Evolutionary conservation across 768 basidiomycete species (phyloP), one percentile per base, ranked within the genome.

Genomic region (Neoboletus magnificus): DNA sequence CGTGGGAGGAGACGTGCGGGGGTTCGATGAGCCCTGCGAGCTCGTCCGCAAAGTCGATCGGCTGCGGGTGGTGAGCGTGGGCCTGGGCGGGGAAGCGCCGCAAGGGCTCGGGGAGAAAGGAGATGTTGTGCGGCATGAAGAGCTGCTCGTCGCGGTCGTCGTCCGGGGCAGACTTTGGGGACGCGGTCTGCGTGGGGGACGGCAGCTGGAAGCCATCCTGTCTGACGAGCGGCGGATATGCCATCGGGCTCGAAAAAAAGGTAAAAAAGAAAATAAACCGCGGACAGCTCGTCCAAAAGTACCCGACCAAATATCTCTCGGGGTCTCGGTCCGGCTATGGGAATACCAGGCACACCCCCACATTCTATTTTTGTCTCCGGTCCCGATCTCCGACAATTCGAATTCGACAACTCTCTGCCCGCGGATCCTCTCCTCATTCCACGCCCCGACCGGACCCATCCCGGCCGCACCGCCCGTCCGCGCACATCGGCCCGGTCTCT

Each of bases 191-290:
- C 6, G 76, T 67, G 23, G 82, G 77, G 45, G 76, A 76, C 22
- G 82, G 80, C 35, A 85, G 63, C 58, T 87, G 84, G 69, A 91
- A 91, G 62, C 89, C 89, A 73, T 89, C 85, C 66, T 87, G 84
- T 56, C 87, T 76, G 60, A 89, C 67, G 55, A 70, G 61, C 42
- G 66, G 52, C 3, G 67, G 54, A 67, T 71, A 69, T 50, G 70
- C 61, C 67, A 71, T 70, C 41, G 47, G 12, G 30, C 25, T 22
- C 9, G 22, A 30, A 35, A n/a, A 20, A 37, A 16, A 23, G 13
- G n/a, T n/a, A n/a, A 29, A 39, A 20, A 22, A 7, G 22, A 30
- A 33, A 23, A 30, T 27, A 22, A 39, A 25, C 30, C 32, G 37
- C 9, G 12, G 12, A 0, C 11, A 15, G 22, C 9, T 16, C 16